Conservation (phyloP, 768 basidiomycete species). For the Cystoderma amianthinum region DNA sequence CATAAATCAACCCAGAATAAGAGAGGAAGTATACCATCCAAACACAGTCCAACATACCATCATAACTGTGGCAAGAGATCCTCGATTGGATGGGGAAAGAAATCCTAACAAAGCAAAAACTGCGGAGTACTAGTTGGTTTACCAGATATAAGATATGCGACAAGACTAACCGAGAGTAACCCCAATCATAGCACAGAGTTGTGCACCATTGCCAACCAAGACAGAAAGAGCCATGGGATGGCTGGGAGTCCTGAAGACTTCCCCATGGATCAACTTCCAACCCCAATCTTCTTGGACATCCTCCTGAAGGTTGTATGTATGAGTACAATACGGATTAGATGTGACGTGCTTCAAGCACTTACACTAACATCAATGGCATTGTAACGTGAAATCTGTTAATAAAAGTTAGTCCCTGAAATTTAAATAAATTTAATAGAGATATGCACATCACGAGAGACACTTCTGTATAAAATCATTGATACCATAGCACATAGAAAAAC, state of each 20-base stretch:
- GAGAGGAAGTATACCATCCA: constrained; percentile 49
- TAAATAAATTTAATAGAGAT: too few relatives aligned
- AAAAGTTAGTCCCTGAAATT: background rate
- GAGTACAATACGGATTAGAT: too few relatives aligned
- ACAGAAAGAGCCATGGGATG: constrained; percentile 76
- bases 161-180: constrained; percentile 68
- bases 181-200: constrained; percentile 78
- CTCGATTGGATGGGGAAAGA: constrained; percentile 92
- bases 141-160: background rate
- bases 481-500: constrained; percentile 92
- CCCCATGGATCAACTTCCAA: constrained; percentile 96
- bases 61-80: constrained; percentile 90
- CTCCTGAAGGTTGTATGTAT: constrained; percentile 62
- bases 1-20: background rate
- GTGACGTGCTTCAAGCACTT: constrained; percentile 21
- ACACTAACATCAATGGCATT: constrained; percentile 90
- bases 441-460: constrained; percentile 81
- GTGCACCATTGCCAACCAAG: constrained; percentile 86
- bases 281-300: constrained; percentile 98
- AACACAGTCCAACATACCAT: constrained; percentile 94
- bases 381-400: constrained; percentile 74
- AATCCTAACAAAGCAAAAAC: constrained; percentile 92
- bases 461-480: constrained; percentile 81
- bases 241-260: constrained; percentile 84
- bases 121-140: constrained; percentile 16